Evolutionary conservation across 192 early-diverging fungal genomes (phyloP), one percentile per base, ranked within the genome.

Genomic region (Podila epigama): DNA sequence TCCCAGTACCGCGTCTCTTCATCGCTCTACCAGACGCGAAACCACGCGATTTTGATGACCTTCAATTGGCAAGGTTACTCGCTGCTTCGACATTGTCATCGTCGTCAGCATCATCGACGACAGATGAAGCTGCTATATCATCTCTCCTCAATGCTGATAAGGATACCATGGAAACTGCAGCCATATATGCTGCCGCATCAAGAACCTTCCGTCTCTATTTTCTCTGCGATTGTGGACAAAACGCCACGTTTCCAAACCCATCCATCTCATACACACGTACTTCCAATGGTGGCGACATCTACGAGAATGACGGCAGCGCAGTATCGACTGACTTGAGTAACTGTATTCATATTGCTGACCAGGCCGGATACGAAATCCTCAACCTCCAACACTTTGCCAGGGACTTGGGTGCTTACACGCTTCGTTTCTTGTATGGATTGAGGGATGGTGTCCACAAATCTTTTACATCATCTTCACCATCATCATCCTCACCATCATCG

Each of bases 291-390:
- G 35, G 16, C 18, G 33, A 36, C 53, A 8, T 18, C 25, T 11
- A 22, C 39, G 20, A 34, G 8, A 18, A 5, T 13, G 18, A 36
- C 31, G 15, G 22, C 16, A 27, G 12, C n/a, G n/a, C n/a, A 9
- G 33, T 35, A 16, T 18, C 52, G 5, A 55, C 61, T 13, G 58
- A 60, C n/a, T 9, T 36, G 9, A 20, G 41, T 20, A 70, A 70
- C 34, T 70, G 68, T 25, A 63, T 63, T 35, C 68, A 70, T 50
- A 63, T 70, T 28, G 68, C 68, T 9, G 40, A 70, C 51, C 68
- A 70, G 27, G 1, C 60, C 22, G 60, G 68, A 0, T 63, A 63
- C 40, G 53, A 70, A 33, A 36, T 70, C 16, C 20, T 34, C 15
- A 57, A 70, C 27, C n/a, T 70, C 13, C 37, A 20, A 13, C 68